Percentiles rank a stretch among this genome's conserved stretches.
Evolutionary conservation across 2,329 filamentous ascomycete species (phyloP).

Genomic region (Colletotrichum neosansevieriae): DNA sequence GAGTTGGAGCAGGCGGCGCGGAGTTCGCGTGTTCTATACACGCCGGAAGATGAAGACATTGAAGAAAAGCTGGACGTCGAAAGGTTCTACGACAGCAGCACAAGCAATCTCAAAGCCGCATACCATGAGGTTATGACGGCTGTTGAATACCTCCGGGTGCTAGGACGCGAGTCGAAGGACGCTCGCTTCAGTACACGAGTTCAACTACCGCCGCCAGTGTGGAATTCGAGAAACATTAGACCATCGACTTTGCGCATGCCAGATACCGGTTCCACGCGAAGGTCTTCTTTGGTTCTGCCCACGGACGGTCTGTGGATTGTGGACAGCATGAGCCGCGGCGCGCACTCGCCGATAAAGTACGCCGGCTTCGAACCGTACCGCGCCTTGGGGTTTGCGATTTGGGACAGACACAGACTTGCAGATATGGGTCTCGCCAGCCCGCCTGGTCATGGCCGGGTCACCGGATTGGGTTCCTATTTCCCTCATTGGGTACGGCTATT

Average conservation of each 20-base stretch:
- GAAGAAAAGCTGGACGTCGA: not conserved
- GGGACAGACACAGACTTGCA: slow-evolving; percentile 29
- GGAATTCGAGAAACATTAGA: not conserved
- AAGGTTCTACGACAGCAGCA: slow-evolving; percentile 28
- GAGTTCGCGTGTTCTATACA: not conserved
- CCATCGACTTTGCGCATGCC: slow-evolving; percentile 13
- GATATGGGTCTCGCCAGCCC: slow-evolving; percentile 23
- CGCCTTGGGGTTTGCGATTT: slow-evolving; percentile 27
- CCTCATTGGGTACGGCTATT: slow-evolving; percentile 18
- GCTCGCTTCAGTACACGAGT: no score
- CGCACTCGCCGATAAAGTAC: slow-evolving; percentile 34
- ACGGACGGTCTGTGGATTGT: slow-evolving; percentile 36
- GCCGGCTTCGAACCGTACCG: slow-evolving; percentile 31
- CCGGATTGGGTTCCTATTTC: slow-evolving; percentile 29
- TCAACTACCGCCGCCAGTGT: not conserved
- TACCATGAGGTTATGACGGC: slow-evolving; percentile 34
- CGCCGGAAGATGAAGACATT: fast-evolving
- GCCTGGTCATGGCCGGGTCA: slow-evolving; percentile 22
- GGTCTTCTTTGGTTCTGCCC: slow-evolving; percentile 7
- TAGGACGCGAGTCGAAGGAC: fast-evolving
- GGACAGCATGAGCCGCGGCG: slow-evolving; percentile 31
- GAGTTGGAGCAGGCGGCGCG: slow-evolving; percentile 17
- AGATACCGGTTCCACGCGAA: not conserved
- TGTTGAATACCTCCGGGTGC: not conserved
- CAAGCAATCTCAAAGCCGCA: slow-evolving; percentile 28